Conservation (phyloP, 805 yeast species). For the Nadsonia fulvescens region DNA sequence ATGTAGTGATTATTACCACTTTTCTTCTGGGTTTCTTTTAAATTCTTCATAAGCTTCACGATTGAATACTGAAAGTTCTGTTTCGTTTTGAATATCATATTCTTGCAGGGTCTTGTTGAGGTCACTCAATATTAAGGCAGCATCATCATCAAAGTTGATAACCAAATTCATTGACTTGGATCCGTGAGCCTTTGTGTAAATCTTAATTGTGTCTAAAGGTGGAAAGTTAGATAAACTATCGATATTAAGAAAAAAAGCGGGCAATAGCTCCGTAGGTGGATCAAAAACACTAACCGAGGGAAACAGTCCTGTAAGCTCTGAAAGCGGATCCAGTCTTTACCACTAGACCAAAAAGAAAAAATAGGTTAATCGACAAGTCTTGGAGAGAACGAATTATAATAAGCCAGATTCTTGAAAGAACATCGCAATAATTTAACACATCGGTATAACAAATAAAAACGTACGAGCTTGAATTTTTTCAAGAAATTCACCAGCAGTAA, state of each 20-base stretch:
- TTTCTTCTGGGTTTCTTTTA: slow-evolving; percentile 74
- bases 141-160: slow-evolving; percentile 73
- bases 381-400: too few relatives aligned
- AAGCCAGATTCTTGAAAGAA: too few relatives aligned
- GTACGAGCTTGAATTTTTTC: slow-evolving; percentile 26
- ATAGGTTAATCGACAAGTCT: too few relatives aligned
- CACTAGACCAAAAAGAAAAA: too few relatives aligned
- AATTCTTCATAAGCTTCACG: slow-evolving; percentile 43
- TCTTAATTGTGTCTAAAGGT: slow-evolving; percentile 58
- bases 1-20: slow-evolving; percentile 65
- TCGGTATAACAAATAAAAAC: slow-evolving; percentile 1
- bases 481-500: slow-evolving; percentile 48
- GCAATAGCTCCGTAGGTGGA: too few relatives aligned
- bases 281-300: slow-evolving; percentile 9
- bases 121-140: slow-evolving; percentile 32
- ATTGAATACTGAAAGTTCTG: slow-evolving; percentile 77
- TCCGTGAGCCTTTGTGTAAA: slow-evolving; percentile 90
- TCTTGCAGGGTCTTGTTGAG: slow-evolving; percentile 26
- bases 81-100: slow-evolving; percentile 64
- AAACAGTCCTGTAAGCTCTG: slow-evolving; percentile 68
- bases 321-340: slow-evolving; percentile 44
- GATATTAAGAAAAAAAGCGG: too few relatives aligned
- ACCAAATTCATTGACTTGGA: slow-evolving; percentile 85
- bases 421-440: too few relatives aligned
- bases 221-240: too few relatives aligned